A percentile compares a stretch with the other conserved stretches of the same genome.
phyloP scores from a whole-genome alignment of 805 yeast genomes.

The Wickerhamiella kurtzmanii region DNA sequence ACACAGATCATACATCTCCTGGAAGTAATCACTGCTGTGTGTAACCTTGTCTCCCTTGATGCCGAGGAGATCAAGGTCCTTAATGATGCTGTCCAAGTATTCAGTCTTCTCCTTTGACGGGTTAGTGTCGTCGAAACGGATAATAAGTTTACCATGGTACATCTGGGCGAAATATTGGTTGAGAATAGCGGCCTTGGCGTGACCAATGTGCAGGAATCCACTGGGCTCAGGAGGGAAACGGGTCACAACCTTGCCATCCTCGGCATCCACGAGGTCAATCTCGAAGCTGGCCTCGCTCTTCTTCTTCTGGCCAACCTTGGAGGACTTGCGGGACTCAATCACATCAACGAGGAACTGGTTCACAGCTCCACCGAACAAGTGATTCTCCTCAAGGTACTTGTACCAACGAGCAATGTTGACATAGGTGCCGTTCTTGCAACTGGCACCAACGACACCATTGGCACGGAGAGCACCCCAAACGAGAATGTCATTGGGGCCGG shows the following conservation, averaged over 20 bases:
- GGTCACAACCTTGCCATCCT: conserved; percentile 89
- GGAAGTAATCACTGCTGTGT: conserved; percentile 88
- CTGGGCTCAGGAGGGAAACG: conserved; percentile 99
- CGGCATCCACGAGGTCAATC: conserved; percentile 83
- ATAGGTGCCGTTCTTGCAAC: conserved; percentile 71
- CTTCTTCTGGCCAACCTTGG: conserved; percentile 57
- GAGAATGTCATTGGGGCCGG: conserved; percentile 68
- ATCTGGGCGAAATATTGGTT: conserved; percentile 93
- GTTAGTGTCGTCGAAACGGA: conserved; percentile 96
- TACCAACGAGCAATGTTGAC: conserved; percentile 91
- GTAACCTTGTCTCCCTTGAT: conserved; percentile 83
- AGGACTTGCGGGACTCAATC: conserved; percentile 57
- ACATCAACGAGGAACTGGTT: conserved; percentile 55
- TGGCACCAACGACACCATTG: conserved; percentile 84
- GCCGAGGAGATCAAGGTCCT: conserved; percentile 81
- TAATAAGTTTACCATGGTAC: conserved; percentile 91
- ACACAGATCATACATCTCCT: conserved; percentile 78
- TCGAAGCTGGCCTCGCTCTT: conserved; percentile 86
- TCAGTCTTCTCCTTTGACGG: conserved; percentile 94
- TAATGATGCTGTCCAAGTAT: conserved; percentile 85
- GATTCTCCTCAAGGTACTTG: conserved; percentile 53
- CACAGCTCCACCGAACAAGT: conserved; percentile 51
- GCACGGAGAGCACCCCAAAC: conserved; percentile 91
- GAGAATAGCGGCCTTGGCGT: conserved; percentile 94
- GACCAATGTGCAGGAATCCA: conserved; percentile 98